Evolutionary conservation across 805 yeast species (phyloP).

Genomic region (Maudiozyma pseudohumilis): DNA sequence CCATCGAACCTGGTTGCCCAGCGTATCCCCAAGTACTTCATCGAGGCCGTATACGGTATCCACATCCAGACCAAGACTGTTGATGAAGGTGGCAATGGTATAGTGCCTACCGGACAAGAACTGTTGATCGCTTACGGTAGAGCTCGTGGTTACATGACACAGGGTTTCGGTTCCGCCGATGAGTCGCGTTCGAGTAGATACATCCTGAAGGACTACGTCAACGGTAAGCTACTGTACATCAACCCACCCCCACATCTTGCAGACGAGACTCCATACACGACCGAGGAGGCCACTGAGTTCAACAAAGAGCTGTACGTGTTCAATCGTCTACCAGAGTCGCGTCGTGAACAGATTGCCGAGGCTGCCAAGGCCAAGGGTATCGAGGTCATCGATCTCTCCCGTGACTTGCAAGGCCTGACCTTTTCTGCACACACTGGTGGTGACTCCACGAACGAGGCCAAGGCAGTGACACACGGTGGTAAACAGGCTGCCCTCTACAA

Average conservation of each 20-base stretch:
- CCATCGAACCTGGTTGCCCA: slow-evolving; percentile 80
- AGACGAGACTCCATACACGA: slow-evolving; percentile 42
- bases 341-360: slow-evolving; percentile 57
- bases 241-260: slow-evolving; percentile 77
- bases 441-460: slow-evolving; percentile 35
- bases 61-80: slow-evolving; percentile 63
- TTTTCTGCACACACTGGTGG: slow-evolving; percentile 69
- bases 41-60: slow-evolving; percentile 92
- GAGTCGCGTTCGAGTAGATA: slow-evolving; percentile 90
- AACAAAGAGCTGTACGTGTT: slow-evolving; percentile 68
- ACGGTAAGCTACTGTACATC: slow-evolving; percentile 75
- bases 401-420: slow-evolving; percentile 61
- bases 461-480: slow-evolving; percentile 64
- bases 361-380: slow-evolving; percentile 54
- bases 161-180: slow-evolving; percentile 95
- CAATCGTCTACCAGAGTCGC: slow-evolving; percentile 54
- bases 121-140: slow-evolving; percentile 84
- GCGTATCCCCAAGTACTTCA: slow-evolving; percentile 76
- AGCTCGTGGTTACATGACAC: slow-evolving; percentile 96
- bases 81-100: slow-evolving; percentile 83
- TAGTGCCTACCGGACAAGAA: slow-evolving; percentile 77
- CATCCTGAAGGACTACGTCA: slow-evolving; percentile 87
- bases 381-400: slow-evolving; percentile 52
- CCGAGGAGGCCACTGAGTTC: slow-evolving; percentile 51
- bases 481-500: slow-evolving; percentile 69